Percentiles rank a stretch among this genome's conserved stretches.
phyloP scores from a whole-genome alignment of 2,329 filamentous ascomycete species.

The Juglanconis sp. region DNA sequence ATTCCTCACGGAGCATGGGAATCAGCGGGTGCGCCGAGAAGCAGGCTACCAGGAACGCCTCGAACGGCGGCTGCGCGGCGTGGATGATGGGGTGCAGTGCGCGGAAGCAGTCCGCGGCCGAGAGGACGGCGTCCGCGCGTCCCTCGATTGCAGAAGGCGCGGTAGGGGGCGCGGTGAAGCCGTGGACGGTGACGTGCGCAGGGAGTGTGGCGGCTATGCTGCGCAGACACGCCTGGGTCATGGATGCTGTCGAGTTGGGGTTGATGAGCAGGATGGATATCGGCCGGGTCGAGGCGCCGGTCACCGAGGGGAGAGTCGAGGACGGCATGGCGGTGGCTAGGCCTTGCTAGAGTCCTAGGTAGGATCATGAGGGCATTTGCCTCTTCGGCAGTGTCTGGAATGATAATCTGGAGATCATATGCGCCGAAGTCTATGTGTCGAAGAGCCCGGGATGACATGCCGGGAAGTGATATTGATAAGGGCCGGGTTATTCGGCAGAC shows the following conservation, averaged over 20 bases:
- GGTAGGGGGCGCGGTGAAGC: conserved; percentile 47
- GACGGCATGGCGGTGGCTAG: neutral
- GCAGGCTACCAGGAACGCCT: conserved; percentile 47
- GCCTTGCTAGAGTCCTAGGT: neutral
- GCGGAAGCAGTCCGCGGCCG: conserved; percentile 44
- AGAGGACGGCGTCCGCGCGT: conserved; percentile 46
- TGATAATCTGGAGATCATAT: neutral
- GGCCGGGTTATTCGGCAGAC: neutral
- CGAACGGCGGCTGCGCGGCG: conserved; percentile 29
- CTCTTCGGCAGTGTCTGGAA: neutral
- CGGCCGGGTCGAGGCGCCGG: conserved; percentile 8
- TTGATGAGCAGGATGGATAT: conserved; percentile 57
- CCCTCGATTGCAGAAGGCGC: conserved; percentile 50
- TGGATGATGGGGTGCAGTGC: conserved; percentile 39
- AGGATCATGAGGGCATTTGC: neutral
- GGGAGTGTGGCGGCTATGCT: conserved; percentile 41
- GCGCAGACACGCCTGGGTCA: conserved; percentile 52
- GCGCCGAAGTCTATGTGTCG: neutral
- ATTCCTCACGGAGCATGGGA: conserved; percentile 43
- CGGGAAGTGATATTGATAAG: neutral
- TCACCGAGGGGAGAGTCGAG: conserved; percentile 4
- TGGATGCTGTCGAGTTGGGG: conserved; percentile 56
- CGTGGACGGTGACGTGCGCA: conserved; percentile 42
- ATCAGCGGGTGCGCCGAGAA: conserved; percentile 47
- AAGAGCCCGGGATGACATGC: neutral